Conservation (phyloP, 2,329 filamentous ascomycete species). For the Neophaeococcomyces mojaviensis region DNA sequence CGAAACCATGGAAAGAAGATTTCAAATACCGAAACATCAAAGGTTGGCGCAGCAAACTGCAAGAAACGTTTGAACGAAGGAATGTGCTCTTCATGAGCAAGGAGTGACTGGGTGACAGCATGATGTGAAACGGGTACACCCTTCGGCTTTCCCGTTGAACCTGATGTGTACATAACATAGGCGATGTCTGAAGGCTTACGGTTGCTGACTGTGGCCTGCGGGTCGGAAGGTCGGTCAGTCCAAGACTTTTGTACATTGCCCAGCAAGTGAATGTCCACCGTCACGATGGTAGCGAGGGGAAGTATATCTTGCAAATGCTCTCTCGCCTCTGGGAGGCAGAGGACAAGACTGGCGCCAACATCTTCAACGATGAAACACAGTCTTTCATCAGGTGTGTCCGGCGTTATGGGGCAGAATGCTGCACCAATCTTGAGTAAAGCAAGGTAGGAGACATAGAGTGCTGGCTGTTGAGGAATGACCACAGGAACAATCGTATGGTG, state of each 20-base stretch:
- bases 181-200: constrained; percentile 36
- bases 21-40: constrained; percentile 91
- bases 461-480: constrained; percentile 66
- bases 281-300: constrained; percentile 31
- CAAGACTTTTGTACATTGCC: too few species aligned
- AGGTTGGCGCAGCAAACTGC: constrained; percentile 86
- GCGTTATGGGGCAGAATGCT: constrained; percentile 76
- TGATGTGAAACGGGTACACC: constrained; percentile 75
- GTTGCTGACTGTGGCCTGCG: constrained; percentile 5
- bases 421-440: constrained; percentile 73
- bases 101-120: constrained; percentile 71
- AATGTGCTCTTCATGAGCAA: constrained; percentile 73
- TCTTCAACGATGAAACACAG: constrained; percentile 75
- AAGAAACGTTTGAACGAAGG: constrained; percentile 72
- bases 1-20: constrained; percentile 81
- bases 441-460: constrained; percentile 69
- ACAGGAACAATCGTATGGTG: constrained; percentile 58
- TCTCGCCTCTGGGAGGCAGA: constrained; percentile 48
- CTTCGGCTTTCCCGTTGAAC: constrained; percentile 82
- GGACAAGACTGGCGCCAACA: constrained; percentile 59
- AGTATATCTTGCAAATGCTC: constrained; percentile 18
- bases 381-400: constrained; percentile 69
- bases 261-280: constrained; percentile 26
- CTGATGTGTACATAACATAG: constrained; percentile 91
- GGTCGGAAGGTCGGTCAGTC: neutral